These are phyloP conservation scores for Globisporangium cylindrosporum DNA, from an alignment of 352 stramenopile genomes.

Conservation along the genomic window DNA sequence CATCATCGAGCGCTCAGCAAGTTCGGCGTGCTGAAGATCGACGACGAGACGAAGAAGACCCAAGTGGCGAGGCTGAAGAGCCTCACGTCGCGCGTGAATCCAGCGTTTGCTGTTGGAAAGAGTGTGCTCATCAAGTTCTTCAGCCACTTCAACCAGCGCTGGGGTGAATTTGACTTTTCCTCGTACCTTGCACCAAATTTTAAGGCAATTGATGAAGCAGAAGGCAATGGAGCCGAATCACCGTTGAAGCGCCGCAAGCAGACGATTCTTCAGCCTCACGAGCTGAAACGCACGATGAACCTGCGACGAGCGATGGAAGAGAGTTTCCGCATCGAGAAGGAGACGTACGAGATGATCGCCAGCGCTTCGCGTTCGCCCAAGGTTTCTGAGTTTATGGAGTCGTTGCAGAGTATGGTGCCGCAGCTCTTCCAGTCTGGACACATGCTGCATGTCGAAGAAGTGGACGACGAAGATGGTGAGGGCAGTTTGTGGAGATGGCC, in stretches of 20 bases:
- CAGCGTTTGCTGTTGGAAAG: constrained; percentile 66
- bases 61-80: constrained; percentile 47
- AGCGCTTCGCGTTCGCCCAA: constrained; percentile 1
- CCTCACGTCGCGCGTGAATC: constrained; percentile 76
- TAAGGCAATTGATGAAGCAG: constrained; percentile 15
- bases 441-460: constrained; percentile 54
- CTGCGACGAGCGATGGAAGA: constrained; percentile 77
- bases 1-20: constrained; percentile 41
- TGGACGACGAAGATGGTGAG: constrained; percentile 66
- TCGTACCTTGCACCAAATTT: constrained; percentile 64
- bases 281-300: constrained; percentile 55
- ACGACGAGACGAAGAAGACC: constrained; percentile 20
- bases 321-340: constrained; percentile 62
- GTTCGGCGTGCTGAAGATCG: constrained; percentile 13
- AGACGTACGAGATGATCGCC: constrained; percentile 55
- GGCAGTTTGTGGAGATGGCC: constrained; percentile 80
- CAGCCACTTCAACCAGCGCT: constrained; percentile 81
- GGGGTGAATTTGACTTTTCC: constrained; percentile 75
- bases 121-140: constrained; percentile 77
- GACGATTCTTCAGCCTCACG: constrained; percentile 35
- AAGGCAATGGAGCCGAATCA: constrained; percentile 7
- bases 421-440: constrained; percentile 50
- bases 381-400: constrained; percentile 16
- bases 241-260: constrained; percentile 45
- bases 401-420: constrained; percentile 37